Base-by-base conservation (phyloP, 148 eudicot genomes). In the Beta vulgaris region DNA sequence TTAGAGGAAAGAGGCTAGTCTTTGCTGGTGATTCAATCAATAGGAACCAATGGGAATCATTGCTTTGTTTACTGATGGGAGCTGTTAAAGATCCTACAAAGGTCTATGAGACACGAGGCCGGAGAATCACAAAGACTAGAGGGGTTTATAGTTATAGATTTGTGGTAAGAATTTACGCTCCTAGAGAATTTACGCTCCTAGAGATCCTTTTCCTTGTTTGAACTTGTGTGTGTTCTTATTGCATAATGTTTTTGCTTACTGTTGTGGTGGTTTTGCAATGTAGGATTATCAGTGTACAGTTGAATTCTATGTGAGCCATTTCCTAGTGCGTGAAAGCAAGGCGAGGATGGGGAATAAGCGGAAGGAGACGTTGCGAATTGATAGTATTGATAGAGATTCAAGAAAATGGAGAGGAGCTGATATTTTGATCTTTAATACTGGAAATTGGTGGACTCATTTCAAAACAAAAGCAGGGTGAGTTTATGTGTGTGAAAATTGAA, bases 31-130 rank as follows among this genome's bases (percentile, higher is more conserved):
- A 94, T 84, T 94, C 98, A 4, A 84, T 94, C 28, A 94, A 91
- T 70, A 86, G 98, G 78, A 95, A 95, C 65, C 98, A 95, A 78
- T 92, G 97, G 98, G 98, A 95, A 34, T 95, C 98, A 26, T 81
- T 95, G 91, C 82, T 95, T 61, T 95, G 98, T 82, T 75, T 95
- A 82, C 78, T 95, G 49, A 79, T 86, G 88, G 88, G 90, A 81
- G 97, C 86, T 43, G 83, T 94, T 15, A 84, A 86, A 84, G 93
- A 95, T 84, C 93, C 90, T 0, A 95, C 58, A 77, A 95, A 82
- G 72, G 98, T 92, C 2, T 91, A 90, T 36, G 98, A 95, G 87
- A 80, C 92, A 28, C 98, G 75, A 4, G 86, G 97, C 58, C 82
- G 98, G 75, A 88, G 82, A 72, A 91, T 94, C 60, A 90, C 97